phyloP scores from a whole-genome alignment of 2,329 filamentous ascomycete species.

The Ophiocordyceps unilateralis region DNA sequence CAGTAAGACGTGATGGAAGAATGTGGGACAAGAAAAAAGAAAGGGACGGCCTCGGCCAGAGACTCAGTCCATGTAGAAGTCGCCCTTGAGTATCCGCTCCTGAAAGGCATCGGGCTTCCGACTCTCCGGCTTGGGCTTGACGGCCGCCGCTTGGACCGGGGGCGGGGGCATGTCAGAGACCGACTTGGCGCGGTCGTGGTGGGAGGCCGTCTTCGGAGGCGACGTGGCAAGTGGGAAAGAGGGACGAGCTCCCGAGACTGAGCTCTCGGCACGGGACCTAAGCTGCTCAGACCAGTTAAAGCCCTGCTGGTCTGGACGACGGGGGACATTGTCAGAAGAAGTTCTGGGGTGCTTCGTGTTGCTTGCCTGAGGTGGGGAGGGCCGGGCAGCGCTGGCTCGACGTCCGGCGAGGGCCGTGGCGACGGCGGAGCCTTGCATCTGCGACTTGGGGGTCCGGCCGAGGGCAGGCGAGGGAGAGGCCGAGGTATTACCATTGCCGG shows the following conservation, averaged over 20 bases:
- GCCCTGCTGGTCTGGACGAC: constrained; percentile 60
- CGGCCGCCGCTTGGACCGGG: constrained; percentile 29
- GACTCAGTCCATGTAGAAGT: constrained; percentile 93
- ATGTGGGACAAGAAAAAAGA: not conserved
- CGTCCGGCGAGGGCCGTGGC: constrained; percentile 17
- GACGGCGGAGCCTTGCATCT: constrained; percentile 13
- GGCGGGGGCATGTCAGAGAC: constrained; percentile 46
- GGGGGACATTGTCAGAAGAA: constrained; percentile 46
- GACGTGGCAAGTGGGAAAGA: constrained; percentile 40
- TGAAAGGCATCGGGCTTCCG: constrained; percentile 86
- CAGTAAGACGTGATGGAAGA: not conserved
- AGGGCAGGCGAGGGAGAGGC: constrained; percentile 19
- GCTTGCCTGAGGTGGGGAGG: constrained; percentile 35
- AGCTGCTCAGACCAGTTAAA: constrained; percentile 97
- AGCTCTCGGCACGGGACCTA: constrained; percentile 77
- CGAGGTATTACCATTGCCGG: constrained; percentile 44
- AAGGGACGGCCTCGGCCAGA: no score
- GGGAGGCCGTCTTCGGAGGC: constrained; percentile 16
- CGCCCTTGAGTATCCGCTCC: constrained; percentile 91
- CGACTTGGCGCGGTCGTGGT: constrained; percentile 53
- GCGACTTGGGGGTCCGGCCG: constrained; percentile 13
- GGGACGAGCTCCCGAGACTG: constrained; percentile 38
- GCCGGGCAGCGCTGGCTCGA: constrained; percentile 17
- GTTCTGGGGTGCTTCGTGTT: constrained; percentile 36
- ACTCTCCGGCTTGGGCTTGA: constrained; percentile 29